phyloP scores from a whole-genome alignment of 164 flowering plant species.

The Taxillus chinensis region DNA sequence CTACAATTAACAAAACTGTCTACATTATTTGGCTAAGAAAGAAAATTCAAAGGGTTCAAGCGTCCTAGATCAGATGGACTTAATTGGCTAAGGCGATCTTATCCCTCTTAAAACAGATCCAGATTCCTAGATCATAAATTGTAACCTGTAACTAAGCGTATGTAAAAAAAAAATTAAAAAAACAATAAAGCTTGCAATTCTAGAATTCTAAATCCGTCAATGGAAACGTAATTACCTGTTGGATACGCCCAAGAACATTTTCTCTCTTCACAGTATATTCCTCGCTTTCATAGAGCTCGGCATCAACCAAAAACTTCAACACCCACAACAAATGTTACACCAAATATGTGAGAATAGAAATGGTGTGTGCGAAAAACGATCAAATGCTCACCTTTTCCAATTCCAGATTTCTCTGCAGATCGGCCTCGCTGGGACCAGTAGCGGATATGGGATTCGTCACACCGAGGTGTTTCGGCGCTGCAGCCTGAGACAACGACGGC shows the following conservation, averaged over 20 bases:
- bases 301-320: constrained; percentile 45
- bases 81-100: too few relatives aligned
- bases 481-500: constrained; percentile 11
- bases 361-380: too few relatives aligned
- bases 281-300: constrained; percentile 60
- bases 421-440: constrained; percentile 60
- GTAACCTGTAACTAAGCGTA: too few relatives aligned
- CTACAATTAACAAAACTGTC: too few relatives aligned
- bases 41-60: too few relatives aligned
- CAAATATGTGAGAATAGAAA: background rate
- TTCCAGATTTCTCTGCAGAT: constrained; percentile 46
- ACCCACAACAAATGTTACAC: background rate
- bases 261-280: constrained; percentile 61
- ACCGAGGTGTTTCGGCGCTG: constrained; percentile 39
- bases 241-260: constrained; percentile 55
- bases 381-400: constrained; percentile 50
- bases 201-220: too few relatives aligned
- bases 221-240: constrained; percentile 32
- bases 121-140: too few relatives aligned
- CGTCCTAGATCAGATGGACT: too few relatives aligned
- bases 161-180: too few relatives aligned
- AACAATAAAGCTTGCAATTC: too few relatives aligned
- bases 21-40: too few relatives aligned
- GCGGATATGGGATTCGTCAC: constrained; percentile 68
- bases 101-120: too few relatives aligned